Conservation (phyloP, 78 protist species). For the Dictyostelium intermedium region DNA sequence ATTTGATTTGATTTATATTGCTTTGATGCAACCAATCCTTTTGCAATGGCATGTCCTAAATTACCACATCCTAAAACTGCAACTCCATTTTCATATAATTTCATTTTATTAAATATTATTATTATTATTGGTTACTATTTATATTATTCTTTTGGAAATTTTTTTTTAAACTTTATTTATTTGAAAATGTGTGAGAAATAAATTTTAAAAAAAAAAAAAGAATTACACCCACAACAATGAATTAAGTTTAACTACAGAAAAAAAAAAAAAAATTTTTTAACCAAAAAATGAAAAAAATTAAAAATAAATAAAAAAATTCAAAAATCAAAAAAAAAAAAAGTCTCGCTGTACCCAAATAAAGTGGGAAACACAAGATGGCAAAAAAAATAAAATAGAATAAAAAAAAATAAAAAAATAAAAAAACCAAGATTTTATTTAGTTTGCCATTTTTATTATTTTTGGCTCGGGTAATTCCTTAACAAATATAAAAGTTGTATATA, state of each 20-base stretch:
- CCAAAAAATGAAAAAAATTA: background rate
- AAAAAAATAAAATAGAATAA: background rate
- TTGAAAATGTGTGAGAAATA: background rate
- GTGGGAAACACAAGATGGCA: background rate
- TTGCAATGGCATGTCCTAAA: constrained; percentile 72
- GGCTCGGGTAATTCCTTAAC: constrained; percentile 22
- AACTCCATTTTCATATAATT: background rate
- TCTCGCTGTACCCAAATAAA: background rate
- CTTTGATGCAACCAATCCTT: constrained; percentile 55
- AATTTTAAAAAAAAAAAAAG: background rate
- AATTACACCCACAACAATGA: too few relatives aligned
- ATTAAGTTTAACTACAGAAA: too few relatives aligned
- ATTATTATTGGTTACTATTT: too few relatives aligned
- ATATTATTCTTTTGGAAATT: background rate
- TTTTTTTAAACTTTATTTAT: too few relatives aligned
- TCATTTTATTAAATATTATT: background rate
- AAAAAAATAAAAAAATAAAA: background rate
- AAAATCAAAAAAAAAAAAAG: background rate
- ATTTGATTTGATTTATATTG: constrained; percentile 20
- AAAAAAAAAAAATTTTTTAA: background rate
- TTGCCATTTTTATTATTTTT: background rate
- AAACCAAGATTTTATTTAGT: background rate
- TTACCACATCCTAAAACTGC: constrained; percentile 80
- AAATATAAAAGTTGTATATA: constrained; percentile 53
- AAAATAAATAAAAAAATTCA: background rate